phyloP scores from a whole-genome alignment of 805 yeast species.

The Grigorovia jiainica region DNA sequence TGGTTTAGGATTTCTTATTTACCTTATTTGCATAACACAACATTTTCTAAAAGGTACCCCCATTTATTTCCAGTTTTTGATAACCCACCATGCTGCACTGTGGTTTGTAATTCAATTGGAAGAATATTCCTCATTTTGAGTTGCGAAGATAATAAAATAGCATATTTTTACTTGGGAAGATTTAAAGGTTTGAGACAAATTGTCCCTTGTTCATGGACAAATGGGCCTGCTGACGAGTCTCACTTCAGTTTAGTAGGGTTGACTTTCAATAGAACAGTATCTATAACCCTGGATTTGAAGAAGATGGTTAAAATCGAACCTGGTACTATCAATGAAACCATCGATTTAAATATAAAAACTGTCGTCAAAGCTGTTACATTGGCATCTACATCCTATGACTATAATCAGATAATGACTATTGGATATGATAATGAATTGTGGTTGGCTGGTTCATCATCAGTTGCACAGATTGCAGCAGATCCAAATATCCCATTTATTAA shows the following conservation, averaged over 20 bases:
- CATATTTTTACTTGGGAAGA: conserved; percentile 15
- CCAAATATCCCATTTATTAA: conserved; percentile 1
- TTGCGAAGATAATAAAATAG: too few relatives aligned
- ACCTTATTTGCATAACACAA: too few relatives aligned
- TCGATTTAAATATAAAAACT: neutral
- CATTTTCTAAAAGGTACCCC: too few relatives aligned
- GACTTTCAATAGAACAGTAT: conserved; percentile 1
- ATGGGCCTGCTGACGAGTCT: neutral
- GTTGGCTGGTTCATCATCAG: conserved; percentile 3
- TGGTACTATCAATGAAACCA: too few relatives aligned
- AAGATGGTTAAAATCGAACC: neutral
- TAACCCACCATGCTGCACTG: conserved; percentile 8
- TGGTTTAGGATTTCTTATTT: too few relatives aligned
- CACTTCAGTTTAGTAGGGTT: neutral
- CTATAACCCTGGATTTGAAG: neutral
- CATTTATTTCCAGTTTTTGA: too few relatives aligned
- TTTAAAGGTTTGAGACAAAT: conserved; percentile 19
- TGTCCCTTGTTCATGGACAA: neutral
- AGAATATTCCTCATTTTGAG: conserved; percentile 14
- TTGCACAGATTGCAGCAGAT: neutral
- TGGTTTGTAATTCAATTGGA: conserved; percentile 19
- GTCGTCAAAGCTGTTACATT: neutral
- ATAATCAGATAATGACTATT: neutral
- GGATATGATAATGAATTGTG: neutral
- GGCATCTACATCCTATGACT: neutral